Evolutionary conservation across 2,329 filamentous ascomycete genomes (phyloP), one percentile per base, ranked within the genome.

Genomic region (Diaporthe humulicola): DNA sequence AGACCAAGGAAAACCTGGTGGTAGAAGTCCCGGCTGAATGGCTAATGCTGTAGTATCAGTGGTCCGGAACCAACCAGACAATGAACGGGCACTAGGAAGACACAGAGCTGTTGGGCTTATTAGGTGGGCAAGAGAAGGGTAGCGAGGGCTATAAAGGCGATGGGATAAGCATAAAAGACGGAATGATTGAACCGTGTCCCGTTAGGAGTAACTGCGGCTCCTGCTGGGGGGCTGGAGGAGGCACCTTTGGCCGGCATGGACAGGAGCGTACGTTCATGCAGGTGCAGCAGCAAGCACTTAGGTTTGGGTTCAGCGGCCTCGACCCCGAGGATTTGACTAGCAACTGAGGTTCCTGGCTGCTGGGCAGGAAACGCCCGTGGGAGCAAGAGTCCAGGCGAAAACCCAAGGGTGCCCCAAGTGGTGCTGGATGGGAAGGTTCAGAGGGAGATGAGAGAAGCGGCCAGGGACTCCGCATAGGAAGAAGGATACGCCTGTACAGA

Each of bases 1-100:
- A 85, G 81, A 80, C 79, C 79, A 78, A 82, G 79, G 79, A 76
- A 76, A 81, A 79, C 82, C 82, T 80, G 82, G 76, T 80, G 79
- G 83, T 83, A 83, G 79, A 81, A 81, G 81, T 85, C 80, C 86
- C 85, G 85, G 85, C 85, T 87, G 85, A 87, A 87, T 86, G 84
- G 85, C 81, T 86, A 85, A 87, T 87, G 85, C 83, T 84, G 84
- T 85, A 82, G 81, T 79, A 83, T 81, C 80, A 80, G 79, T 78
- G 79, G 77, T 78, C 81, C 81, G 83, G 82, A 82, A 82, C 82
- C 81, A 85, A 83, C 77, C 74, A 78, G 77, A 76, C 78, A 78
- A 75, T 76, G 78, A 79, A 78, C 12, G 45, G 30, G 45, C 64
- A 67, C 64, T 38, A 67, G 76, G 73, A 74, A 77, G 78, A 79